Evolutionary conservation across 257 asterid species (phyloP).

Genomic region (Penstemon barbatus): DNA sequence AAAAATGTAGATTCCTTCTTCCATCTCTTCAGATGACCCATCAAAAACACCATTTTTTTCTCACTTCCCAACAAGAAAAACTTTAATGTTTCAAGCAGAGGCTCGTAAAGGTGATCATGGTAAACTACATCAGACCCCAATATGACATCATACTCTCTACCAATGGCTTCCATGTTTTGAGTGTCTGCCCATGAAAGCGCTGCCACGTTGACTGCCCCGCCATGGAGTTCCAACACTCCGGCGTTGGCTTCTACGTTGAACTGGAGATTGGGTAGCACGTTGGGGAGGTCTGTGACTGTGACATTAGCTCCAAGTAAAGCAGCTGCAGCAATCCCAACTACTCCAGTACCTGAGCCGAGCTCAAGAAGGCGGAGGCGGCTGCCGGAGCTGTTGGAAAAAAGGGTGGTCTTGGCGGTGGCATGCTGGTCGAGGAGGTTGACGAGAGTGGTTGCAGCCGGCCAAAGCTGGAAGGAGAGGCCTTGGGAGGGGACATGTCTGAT

Average conservation of each 20-base stretch:
- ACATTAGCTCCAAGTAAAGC: conserved; percentile 70
- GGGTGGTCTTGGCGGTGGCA: conserved; percentile 17
- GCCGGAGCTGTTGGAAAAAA: conserved; percentile 23
- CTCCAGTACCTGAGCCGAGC: conserved; percentile 95
- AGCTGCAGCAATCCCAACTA: conserved; percentile 84
- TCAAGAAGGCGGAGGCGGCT: conserved; percentile 65
- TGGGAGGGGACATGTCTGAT: conserved; percentile 70
- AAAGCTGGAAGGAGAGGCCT: conserved; percentile 91
- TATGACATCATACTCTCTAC: conserved; percentile 58
- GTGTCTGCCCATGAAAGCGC: conserved; percentile 74
- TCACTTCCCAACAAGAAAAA: conserved; percentile 42
- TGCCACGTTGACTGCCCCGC: conserved; percentile 50
- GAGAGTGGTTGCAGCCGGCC: conserved; percentile 90
- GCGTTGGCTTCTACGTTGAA: conserved; percentile 67
- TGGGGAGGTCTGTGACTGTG: conserved; percentile 83
- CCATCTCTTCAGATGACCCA: conserved; percentile 89
- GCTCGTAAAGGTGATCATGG: conserved; percentile 63
- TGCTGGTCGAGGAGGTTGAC: conserved; percentile 62
- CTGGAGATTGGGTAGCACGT: conserved; percentile 65
- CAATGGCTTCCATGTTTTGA: conserved; percentile 56
- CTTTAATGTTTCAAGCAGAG: conserved; percentile 55
- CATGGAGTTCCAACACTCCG: conserved; percentile 33
- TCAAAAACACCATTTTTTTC: conserved; percentile 50
- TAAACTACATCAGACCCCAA: conserved; percentile 92
- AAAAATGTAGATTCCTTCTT: conserved; percentile 68